phyloP scores from a whole-genome alignment of 2,329 filamentous ascomycete genomes.

The Capronia epimyces region DNA sequence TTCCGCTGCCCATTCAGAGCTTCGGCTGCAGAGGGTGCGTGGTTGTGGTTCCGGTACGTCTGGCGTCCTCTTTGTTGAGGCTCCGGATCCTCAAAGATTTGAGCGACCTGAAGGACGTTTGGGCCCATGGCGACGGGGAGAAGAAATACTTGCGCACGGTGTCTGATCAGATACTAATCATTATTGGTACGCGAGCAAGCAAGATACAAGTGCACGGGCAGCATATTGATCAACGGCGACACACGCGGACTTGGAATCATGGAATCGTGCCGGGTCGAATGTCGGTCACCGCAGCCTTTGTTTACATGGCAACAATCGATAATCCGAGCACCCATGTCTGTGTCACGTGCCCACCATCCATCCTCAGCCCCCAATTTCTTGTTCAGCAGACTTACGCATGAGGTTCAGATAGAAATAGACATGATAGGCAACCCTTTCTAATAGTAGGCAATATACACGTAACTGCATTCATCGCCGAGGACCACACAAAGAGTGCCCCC shows the following conservation, averaged over 20 bases:
- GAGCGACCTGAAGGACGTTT: slow-evolving; percentile 23
- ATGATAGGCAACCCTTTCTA: too few relatives aligned
- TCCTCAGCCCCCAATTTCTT: too few relatives aligned
- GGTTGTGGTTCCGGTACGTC: slow-evolving; percentile 19
- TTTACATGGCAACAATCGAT: slow-evolving; percentile 3
- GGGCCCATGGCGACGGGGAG: slow-evolving; percentile 21
- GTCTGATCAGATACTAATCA: slow-evolving; percentile 15
- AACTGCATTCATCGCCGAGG: too few relatives aligned
- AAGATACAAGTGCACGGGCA: slow-evolving; percentile 11
- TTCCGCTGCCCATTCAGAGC: slow-evolving; percentile 22
- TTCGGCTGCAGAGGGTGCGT: slow-evolving; percentile 24
- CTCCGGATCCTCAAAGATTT: slow-evolving; percentile 29
- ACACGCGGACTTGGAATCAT: background rate
- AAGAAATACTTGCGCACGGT: slow-evolving; percentile 20
- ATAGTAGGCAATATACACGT: too few relatives aligned
- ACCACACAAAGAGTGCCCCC: too few relatives aligned
- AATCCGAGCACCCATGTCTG: background rate
- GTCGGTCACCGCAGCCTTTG: background rate
- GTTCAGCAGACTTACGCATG: too few relatives aligned
- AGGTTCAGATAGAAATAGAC: too few relatives aligned
- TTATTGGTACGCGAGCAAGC: slow-evolving; percentile 14
- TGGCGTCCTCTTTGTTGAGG: slow-evolving; percentile 17
- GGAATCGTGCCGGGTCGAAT: background rate
- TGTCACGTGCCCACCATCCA: background rate
- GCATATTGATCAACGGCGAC: slow-evolving; percentile 7